Evolutionary conservation across 257 asterid species (phyloP), one percentile per base, ranked within the genome.

Genomic region (Penstemon barbatus): DNA sequence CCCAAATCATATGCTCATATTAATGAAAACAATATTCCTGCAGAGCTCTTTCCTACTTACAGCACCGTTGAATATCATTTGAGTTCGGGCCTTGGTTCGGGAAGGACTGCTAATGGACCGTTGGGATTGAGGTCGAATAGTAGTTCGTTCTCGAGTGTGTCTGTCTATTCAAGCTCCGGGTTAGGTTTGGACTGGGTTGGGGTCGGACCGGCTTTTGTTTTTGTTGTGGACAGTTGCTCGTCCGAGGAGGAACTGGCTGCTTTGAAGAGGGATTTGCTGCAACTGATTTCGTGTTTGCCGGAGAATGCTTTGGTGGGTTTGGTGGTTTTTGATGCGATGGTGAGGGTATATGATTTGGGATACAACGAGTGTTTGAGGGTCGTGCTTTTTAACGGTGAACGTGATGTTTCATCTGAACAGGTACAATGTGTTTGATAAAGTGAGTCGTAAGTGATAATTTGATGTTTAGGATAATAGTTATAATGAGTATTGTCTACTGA

Each of bases 31-130:
- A 88, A 83, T 73, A 82, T 93, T 18, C 99, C 99, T 0, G 97
- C 96, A 9, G 99, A 93, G 85, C 97, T 90, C 77, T 93, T 87
- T 44, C 99, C 97, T 3, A 93, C 99, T 43, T 93, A 88, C 74
- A 87, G 96, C 74, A 88, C 97, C 4, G 96, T 93, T 39, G 97
- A 93, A 37, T 93, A 93, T 83, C 95, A 85, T 40, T 66, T 85
- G 66, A 72, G 89, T 8, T 54, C 82, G 45, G 78, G 51, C 2
- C 72, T 66, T 44, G 74, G 66, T 15, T 25, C 80, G 65, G 72
- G 76, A 18, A 78, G 82, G 75, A 81, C 68, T 11, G 61, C 72
- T 19, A 82, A 74, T 72, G 70, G 69, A 70, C 78, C 71, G n/a
- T 37, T 68, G 76, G 83, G 79, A 15, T 65, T 74, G 78, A 65